These are phyloP conservation scores for Zymoseptoria pseudotritici DNA, from an alignment of 2,329 filamentous ascomycete species.

Conservation along the genomic window DNA sequence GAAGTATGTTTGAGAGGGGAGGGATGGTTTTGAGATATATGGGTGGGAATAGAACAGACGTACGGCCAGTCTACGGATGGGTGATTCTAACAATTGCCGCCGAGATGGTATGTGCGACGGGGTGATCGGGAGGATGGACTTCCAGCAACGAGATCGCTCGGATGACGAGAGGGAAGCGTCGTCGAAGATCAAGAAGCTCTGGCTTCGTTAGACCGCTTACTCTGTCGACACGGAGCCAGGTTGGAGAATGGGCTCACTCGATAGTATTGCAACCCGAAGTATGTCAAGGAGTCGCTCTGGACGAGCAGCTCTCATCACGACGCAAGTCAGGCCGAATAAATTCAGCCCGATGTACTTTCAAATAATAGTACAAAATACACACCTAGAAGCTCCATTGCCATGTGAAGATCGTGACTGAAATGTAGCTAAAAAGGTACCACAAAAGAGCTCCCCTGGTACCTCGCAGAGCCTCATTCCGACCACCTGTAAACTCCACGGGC, in stretches of 20 bases:
- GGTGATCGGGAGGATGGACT: neutral
- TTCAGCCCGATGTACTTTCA: neutral
- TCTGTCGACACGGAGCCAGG: too few species aligned
- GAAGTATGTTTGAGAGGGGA: slow-evolving; percentile 55
- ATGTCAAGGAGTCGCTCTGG: neutral
- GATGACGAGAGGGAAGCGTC: neutral
- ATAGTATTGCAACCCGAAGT: too few species aligned
- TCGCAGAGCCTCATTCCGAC: neutral
- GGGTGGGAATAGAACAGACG: too few species aligned
- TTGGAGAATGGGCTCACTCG: too few species aligned
- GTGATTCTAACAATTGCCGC: too few species aligned
- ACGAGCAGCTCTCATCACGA: neutral
- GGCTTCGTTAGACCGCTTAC: too few species aligned
- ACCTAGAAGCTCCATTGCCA: neutral
- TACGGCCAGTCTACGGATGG: too few species aligned
- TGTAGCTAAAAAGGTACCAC: neutral
- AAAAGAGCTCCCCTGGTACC: neutral
- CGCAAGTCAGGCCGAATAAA: neutral
- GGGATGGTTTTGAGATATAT: neutral
- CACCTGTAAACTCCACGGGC: neutral
- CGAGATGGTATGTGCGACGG: neutral
- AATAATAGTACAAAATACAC: neutral
- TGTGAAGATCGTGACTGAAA: neutral
- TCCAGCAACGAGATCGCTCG: neutral
- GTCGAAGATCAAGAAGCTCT: neutral